Base-by-base conservation (phyloP, 371 early-diverging fungal genomes). In the Lichtheimia hyalospora region DNA sequence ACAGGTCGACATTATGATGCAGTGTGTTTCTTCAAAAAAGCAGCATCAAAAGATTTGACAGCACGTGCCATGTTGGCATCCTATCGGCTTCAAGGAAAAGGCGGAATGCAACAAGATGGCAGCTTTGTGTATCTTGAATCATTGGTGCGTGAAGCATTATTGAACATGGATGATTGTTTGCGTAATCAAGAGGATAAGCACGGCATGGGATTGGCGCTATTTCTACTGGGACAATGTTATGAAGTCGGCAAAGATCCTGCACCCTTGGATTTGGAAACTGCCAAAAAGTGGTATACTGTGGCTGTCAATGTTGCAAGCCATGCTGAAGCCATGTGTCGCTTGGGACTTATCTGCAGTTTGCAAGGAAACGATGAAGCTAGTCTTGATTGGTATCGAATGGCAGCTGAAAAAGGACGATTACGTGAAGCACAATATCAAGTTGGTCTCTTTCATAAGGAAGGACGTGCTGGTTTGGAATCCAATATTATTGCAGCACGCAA, bases 301-400 rank as follows among this genome's bases (percentile, higher is more conserved):
- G 63, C 63, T 16, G 46, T 24, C 5, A 21, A 52, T 10, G 28
- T 23, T 12, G 23, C 43, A 20, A 49, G 57, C 24, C 39, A 57
- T 25, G 40, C 53, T 5, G 64, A 63, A 21, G 68, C 68, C 14
- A 62, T 57, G 53, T 63, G 46, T 41, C 58, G 52, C 2, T 46
- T 68, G 28, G 68, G 61, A 6, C 15, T 25, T 12, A 49, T 64
- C 5, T 42, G n/a, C 28, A 54, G 40, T 42, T 21, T 44, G 15
- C 49, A 52, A 42, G 64, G 49, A 2, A 57, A 58, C 15, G 51
- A 57, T 25, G 52, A 54, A 27, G 65, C 43, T 6, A 60, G 71
- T 0, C 52, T 72, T 5, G 60, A 64, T 27, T 75, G 75, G 75
- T 75, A 55, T 50, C 51, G 60, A 8, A 60, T 54, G 12, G 77